Percentiles rank a stretch among this genome's conserved stretches.
phyloP scores from a whole-genome alignment of 495 filamentous ascomycete genomes.

The Penicillium dipodomyicola region DNA sequence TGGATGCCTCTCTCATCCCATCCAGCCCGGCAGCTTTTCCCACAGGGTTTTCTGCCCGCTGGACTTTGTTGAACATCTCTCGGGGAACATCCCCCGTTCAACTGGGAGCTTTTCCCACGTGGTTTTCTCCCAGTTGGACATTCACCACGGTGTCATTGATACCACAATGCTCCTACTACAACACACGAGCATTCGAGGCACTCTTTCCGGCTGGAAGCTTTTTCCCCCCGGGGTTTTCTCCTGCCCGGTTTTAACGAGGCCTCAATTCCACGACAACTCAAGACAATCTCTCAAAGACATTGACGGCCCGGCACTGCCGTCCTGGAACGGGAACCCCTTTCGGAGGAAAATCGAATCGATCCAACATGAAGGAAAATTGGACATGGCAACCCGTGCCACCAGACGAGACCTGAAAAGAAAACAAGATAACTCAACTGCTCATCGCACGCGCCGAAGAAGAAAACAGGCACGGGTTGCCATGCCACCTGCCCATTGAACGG shows the following conservation, averaged over 20 bases:
- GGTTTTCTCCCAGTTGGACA: not conserved
- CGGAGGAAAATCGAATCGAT: not conserved
- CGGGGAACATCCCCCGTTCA: not conserved
- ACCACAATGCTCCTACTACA: not conserved
- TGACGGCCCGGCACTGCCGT: not conserved
- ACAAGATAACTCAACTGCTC: not conserved
- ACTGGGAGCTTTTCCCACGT: not conserved
- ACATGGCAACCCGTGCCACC: not conserved
- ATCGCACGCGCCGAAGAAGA: too few relatives aligned
- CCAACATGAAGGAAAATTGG: not conserved
- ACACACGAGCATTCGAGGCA: not conserved
- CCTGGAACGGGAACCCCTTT: not conserved
- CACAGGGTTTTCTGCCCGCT: not conserved
- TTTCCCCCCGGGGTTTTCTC: not conserved
- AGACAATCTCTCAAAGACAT: not conserved
- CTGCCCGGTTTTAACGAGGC: slow-evolving; percentile 5
- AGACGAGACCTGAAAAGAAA: not conserved
- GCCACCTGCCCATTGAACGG: too few relatives aligned
- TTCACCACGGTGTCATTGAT: not conserved
- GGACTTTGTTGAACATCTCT: not conserved
- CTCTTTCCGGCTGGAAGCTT: slow-evolving; percentile 3
- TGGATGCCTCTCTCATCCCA: slow-evolving; percentile 6
- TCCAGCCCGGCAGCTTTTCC: not conserved
- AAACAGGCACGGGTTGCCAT: too few relatives aligned
- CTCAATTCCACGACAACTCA: not conserved